Conservation (phyloP, 2,329 filamentous ascomycete genomes). For the Scedosporium apiospermum region DNA sequence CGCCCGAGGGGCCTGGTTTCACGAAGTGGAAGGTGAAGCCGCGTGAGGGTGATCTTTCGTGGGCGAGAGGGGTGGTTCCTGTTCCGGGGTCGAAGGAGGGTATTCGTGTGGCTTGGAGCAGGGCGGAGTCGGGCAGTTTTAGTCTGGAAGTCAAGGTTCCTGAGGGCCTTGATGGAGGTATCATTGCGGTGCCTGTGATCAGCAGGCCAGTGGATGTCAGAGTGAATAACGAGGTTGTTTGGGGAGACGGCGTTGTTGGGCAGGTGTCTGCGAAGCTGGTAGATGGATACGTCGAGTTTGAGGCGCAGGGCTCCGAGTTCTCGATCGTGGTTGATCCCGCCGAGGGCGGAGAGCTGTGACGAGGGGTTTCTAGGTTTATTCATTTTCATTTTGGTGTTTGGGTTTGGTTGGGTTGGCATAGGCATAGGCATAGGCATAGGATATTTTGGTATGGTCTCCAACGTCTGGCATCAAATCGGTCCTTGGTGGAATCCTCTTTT, state of each 20-base stretch:
- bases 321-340: not conserved
- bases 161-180: not conserved
- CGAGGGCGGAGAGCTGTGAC: not conserved
- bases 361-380: too few relatives aligned
- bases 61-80: conserved; percentile 33
- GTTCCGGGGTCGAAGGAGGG: conserved; percentile 21
- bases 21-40: conserved; percentile 29
- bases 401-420: not conserved
- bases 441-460: not conserved
- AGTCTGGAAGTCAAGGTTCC: conserved; percentile 2
- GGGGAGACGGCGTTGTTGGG: not conserved
- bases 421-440: not conserved
- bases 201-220: not conserved
- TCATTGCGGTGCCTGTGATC: not conserved
- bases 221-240: conserved; percentile 2
- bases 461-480: too few relatives aligned
- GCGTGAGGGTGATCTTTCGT: conserved; percentile 23
- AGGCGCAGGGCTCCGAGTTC: not conserved
- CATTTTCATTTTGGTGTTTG: not conserved
- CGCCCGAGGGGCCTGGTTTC: conserved; percentile 33
- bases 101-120: conserved; percentile 2
- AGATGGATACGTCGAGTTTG: conserved; percentile 5
- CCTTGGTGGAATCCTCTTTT: too few relatives aligned
- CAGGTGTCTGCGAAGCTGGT: not conserved
- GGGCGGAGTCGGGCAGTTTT: not conserved